A percentile compares a stretch with the other conserved stretches of the same genome.
Conservation (phyloP, 2,329 filamentous ascomycete species). For the Berkeleyomyces basicola region DNA sequence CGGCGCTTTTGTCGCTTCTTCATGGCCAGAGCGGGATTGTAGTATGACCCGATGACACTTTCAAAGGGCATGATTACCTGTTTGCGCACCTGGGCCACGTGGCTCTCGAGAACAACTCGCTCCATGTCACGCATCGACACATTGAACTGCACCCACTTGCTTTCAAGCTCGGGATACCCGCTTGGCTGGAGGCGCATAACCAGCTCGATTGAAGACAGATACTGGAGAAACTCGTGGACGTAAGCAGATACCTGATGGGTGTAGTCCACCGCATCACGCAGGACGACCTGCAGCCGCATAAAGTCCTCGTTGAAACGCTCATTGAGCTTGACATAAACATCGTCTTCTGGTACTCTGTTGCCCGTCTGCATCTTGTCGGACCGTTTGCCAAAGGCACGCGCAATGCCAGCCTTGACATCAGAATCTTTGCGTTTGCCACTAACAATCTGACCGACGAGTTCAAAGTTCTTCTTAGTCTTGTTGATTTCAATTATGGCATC, state of each 20-base stretch:
- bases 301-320: conserved; percentile 87
- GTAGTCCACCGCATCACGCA: conserved; percentile 88
- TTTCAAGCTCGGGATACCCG: conserved; percentile 69
- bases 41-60: conserved; percentile 60
- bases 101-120: conserved; percentile 65
- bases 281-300: conserved; percentile 77
- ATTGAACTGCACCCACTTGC: conserved; percentile 86
- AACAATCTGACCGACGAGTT: conserved; percentile 81
- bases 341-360: conserved; percentile 53
- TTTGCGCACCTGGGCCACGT: conserved; percentile 63
- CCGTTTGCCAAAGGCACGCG: conserved; percentile 77
- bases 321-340: conserved; percentile 61
- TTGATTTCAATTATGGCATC: conserved; percentile 74
- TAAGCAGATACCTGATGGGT: conserved; percentile 65
- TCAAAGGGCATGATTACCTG: conserved; percentile 76
- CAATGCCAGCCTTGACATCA: conserved; percentile 67
- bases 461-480: conserved; percentile 85
- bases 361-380: conserved; percentile 64
- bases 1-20: conserved; percentile 89
- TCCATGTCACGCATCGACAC: conserved; percentile 75
- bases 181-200: conserved; percentile 59
- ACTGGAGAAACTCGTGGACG: conserved; percentile 64
- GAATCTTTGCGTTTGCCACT: conserved; percentile 67
- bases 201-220: conserved; percentile 66
- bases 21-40: conserved; percentile 75